A percentile compares a stretch with the other conserved stretches of the same genome.
Evolutionary conservation across 305 asterid species (phyloP).

Genomic region (Fraxinus baroniana): DNA sequence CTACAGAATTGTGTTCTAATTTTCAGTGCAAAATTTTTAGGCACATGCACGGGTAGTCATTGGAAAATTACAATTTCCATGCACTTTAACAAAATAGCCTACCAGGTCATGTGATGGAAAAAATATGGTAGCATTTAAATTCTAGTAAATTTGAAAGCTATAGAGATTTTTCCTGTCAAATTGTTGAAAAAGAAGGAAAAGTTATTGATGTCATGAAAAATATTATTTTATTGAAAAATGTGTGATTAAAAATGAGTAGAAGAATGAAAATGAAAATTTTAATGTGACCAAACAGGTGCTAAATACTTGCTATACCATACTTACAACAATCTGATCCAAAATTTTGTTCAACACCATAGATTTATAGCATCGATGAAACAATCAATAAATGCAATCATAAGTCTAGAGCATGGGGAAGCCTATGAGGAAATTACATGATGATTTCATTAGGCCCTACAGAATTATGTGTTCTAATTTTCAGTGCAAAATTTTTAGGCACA

Average conservation of each 20-base stretch:
- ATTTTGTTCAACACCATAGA: not conserved
- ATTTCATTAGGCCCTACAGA: not conserved
- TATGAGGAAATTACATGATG: not conserved
- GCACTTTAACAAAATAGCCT: not conserved
- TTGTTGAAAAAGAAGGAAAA: too few relatives aligned
- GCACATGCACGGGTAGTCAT: not conserved
- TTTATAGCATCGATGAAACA: not conserved
- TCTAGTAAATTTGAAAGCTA: not conserved
- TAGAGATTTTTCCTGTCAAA: not conserved
- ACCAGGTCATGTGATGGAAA: not conserved
- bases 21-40: not conserved
- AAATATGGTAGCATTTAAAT: not conserved
- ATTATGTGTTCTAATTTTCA: not conserved
- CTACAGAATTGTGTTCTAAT: not conserved
- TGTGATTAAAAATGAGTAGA: too few relatives aligned
- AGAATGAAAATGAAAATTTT: too few relatives aligned
- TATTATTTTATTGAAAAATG: too few relatives aligned
- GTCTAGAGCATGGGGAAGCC: not conserved
- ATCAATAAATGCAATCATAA: not conserved
- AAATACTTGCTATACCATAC: not conserved
- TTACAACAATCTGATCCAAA: not conserved
- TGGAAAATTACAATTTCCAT: not conserved
- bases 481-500: not conserved
- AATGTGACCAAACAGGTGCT: too few relatives aligned
- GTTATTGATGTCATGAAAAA: too few relatives aligned